Base-by-base conservation (phyloP, 2,329 filamentous ascomycete species). In the Colletotrichum camelliae region DNA sequence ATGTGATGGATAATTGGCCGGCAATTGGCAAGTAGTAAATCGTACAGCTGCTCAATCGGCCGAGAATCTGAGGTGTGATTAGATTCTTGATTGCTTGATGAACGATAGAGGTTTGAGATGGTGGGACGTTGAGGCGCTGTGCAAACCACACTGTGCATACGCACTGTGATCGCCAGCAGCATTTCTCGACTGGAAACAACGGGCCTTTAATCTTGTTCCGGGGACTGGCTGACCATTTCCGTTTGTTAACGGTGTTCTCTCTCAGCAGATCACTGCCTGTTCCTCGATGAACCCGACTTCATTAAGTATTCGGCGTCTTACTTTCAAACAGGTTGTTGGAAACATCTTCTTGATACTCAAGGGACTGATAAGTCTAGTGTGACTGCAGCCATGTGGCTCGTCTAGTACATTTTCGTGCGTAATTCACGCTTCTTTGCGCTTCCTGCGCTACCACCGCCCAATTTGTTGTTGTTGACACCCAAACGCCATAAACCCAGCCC, bases 401-500 rank as follows among this genome's bases (percentile, higher is more conserved):
- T 62, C 55, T 70, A 52, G 27, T 68, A 68, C 52, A 60, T 29
- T 39, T 60, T 43, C 10, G 35, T 31, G 33, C 18, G n/a, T 37
- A 16, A 39, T 24, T 60, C 21, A 57, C 21, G 43, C 62, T 62
- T 33, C 33, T 35, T 65, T 65, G 35, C 70, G 58, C 48, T n/a
- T 55, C 13, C 39, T 27, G 60, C 29, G 58, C 43, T 48, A 15
- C 64, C 29, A 43, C 64, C 70, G 52, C 35, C 60, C 31, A 67
- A 43, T 39, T 64, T 43, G 61, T 64, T 64, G 61, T 64, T 16
- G 35, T 71, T 52, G 31, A 62, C 60, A 35, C 61, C 67, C 52
- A 39, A 69, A 67, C 69, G 48, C 73, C 67, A 13, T 43, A 60
- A 37, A 58, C 27, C 43, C 43, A 37, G 21, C 77, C 55, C 84